A percentile compares a stretch with the other conserved stretches of the same genome.
Conservation (phyloP, 1,139 yeast genomes). For the Geotrichum siamense region DNA sequence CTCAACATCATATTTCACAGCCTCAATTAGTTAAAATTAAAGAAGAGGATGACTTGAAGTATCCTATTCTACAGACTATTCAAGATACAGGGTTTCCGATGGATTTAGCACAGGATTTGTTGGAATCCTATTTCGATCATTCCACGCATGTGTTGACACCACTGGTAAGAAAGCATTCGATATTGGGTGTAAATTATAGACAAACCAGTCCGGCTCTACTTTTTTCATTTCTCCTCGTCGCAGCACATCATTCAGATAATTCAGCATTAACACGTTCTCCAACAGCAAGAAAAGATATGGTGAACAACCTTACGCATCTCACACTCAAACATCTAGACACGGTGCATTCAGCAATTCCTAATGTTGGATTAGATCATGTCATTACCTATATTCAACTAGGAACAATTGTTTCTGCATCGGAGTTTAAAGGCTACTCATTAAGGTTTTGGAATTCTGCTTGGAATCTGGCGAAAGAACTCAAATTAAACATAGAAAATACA, state of each 20-base stretch:
- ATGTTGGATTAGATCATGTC: constrained; percentile 33
- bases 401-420: constrained; percentile 38
- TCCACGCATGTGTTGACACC: constrained; percentile 30
- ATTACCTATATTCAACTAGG: constrained; percentile 37
- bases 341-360: constrained; percentile 28
- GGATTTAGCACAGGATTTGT: constrained; percentile 34
- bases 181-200: constrained; percentile 27
- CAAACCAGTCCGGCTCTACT: constrained; percentile 33
- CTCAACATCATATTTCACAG: neutral
- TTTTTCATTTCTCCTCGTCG: constrained; percentile 34
- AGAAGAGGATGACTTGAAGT: neutral
- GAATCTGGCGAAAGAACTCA: constrained; percentile 33
- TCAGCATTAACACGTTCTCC: constrained; percentile 34
- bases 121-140: constrained; percentile 35
- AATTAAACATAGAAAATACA: constrained; percentile 31
- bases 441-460: constrained; percentile 39
- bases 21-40: neutral
- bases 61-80: constrained; percentile 29
- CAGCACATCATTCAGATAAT: constrained; percentile 38
- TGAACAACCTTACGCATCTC: constrained; percentile 28
- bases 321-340: constrained; percentile 28
- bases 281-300: constrained; percentile 28
- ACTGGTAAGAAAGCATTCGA: constrained; percentile 21
- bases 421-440: constrained; percentile 36
- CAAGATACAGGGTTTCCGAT: constrained; percentile 30